Evolutionary conservation across 495 filamentous ascomycete genomes (phyloP).

Genomic region (Podospora bellae-mahoneyi): DNA sequence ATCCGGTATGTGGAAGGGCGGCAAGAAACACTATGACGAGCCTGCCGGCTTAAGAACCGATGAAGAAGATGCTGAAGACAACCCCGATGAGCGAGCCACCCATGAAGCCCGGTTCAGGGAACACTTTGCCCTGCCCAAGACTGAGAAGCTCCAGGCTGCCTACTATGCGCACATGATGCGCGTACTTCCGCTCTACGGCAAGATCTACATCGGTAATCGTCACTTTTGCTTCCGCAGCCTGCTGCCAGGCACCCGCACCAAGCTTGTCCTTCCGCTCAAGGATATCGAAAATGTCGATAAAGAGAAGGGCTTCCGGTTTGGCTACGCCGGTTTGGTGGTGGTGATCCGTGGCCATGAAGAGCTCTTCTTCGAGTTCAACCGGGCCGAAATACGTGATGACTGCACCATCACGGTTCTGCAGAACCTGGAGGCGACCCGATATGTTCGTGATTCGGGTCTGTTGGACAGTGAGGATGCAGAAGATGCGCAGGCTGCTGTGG

Average conservation of each 20-base stretch:
- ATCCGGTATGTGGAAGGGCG: slow-evolving; percentile 94
- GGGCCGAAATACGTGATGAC: slow-evolving; percentile 76
- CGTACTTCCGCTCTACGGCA: slow-evolving; percentile 90
- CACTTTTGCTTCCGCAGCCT: slow-evolving; percentile 92
- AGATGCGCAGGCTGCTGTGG: slow-evolving; percentile 71
- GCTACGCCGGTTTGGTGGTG: slow-evolving; percentile 86
- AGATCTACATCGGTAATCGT: slow-evolving; percentile 90
- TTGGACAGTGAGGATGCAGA: slow-evolving; percentile 66
- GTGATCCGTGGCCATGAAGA: slow-evolving; percentile 94
- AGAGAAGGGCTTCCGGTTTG: slow-evolving; percentile 91
- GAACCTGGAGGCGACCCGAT: slow-evolving; percentile 67
- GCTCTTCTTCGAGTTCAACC: slow-evolving; percentile 90
- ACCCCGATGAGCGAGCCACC: slow-evolving; percentile 58
- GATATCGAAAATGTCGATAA: slow-evolving; percentile 94
- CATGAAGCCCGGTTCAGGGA: slow-evolving; percentile 76
- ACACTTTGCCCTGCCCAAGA: slow-evolving; percentile 82
- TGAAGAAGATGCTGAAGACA: slow-evolving; percentile 53
- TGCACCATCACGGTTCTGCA: slow-evolving; percentile 78
- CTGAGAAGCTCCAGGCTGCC: slow-evolving; percentile 82
- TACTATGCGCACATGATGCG: slow-evolving; percentile 87
- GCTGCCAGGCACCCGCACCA: slow-evolving; percentile 84
- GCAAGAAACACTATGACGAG: slow-evolving; percentile 82
- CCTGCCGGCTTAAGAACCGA: slow-evolving; percentile 64
- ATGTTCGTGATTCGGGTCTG: slow-evolving; percentile 67
- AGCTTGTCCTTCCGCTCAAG: slow-evolving; percentile 84